Evolutionary conservation across 345 rosid genomes (phyloP).

Genomic region (Cardamine resedifolia): DNA sequence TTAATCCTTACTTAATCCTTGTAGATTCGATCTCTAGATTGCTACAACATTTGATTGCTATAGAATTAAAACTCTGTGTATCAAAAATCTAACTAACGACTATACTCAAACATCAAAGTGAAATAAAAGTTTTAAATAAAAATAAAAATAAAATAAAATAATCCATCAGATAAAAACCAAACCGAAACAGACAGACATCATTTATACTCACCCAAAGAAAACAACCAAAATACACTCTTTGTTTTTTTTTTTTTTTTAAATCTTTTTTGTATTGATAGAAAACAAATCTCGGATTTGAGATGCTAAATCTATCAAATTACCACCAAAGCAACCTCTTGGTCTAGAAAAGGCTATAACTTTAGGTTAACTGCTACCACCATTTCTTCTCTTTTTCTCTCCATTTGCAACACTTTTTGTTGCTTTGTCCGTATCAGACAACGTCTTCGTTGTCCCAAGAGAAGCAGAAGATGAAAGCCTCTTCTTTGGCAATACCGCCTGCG

Average conservation of each 20-base stretch:
- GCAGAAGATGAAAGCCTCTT: constrained; percentile 35
- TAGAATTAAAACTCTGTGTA: no score
- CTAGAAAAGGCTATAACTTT: constrained; percentile 20
- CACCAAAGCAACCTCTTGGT: constrained; percentile 12
- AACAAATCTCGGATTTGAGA: not conserved
- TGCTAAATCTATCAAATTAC: constrained; percentile 10
- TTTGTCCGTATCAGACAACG: constrained; percentile 17
- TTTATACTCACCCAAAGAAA: constrained; percentile 25
- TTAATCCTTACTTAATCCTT: no score
- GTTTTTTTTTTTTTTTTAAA: not conserved
- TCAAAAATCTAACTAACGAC: no score
- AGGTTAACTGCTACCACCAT: constrained; percentile 22
- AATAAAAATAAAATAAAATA: not conserved
- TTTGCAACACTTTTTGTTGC: constrained; percentile 14
- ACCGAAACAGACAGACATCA: constrained; percentile 1
- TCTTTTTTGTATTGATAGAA: constrained; percentile 1
- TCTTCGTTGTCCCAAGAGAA: constrained; percentile 22
- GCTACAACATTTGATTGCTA: no score
- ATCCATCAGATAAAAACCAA: not conserved
- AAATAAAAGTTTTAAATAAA: not conserved
- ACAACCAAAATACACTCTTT: constrained; percentile 5
- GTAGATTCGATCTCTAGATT: no score
- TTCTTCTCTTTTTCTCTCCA: constrained; percentile 37
- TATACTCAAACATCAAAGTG: no score
- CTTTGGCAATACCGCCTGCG: constrained; percentile 28